Base-by-base conservation (phyloP, 2,329 filamentous ascomycete genomes). In the Bipolaris bicolor region DNA sequence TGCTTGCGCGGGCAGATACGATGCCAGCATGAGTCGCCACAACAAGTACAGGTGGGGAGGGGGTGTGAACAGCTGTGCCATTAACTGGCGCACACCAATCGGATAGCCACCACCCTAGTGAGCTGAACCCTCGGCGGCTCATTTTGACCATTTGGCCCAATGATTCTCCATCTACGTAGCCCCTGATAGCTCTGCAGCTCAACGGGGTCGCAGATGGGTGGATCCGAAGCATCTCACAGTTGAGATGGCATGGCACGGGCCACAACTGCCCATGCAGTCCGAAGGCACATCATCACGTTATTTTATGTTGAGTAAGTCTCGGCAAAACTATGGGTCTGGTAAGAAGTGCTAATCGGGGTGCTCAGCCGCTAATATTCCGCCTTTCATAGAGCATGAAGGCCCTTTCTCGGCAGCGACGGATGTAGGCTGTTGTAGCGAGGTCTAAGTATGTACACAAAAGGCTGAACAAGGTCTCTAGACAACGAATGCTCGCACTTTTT, bases 201-300 rank as follows among this genome's bases (percentile, higher is more conserved):
- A 64, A 61, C 52, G 61, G 64, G 64, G 64, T 60, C 61, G 57
- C 62, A 63, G 59, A 62, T 59, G 54, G 49, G 61, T 46, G 58
- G 47, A 34, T 65, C 59, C 57, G 47, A 61, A 49, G 49, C 53
- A 48, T 47, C 46, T 47, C 33, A 52, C 43, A 49, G 39, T 58
- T 26, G 24, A 52, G 48, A 47, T 60, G 57, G 9, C 59, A 43
- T 62, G 57, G 48, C 52, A 56, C 47, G 43, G 49, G 48, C 33
- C 54, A 58, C 39, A 40, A 33, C 37, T 49, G 37, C 43, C 22
- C 44, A 48, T 54, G 40, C 45, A 43, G 48, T n/a, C 36, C 49
- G 54, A 36, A 55, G 43, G 47, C 58, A 64, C 51, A 33, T 56
- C 57, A 55, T 61, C 58, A 60, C 55, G 39, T 46, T 49, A 48